Evolutionary conservation across 257 asterid species (phyloP).

Genomic region (Ehretia macrophylla): DNA sequence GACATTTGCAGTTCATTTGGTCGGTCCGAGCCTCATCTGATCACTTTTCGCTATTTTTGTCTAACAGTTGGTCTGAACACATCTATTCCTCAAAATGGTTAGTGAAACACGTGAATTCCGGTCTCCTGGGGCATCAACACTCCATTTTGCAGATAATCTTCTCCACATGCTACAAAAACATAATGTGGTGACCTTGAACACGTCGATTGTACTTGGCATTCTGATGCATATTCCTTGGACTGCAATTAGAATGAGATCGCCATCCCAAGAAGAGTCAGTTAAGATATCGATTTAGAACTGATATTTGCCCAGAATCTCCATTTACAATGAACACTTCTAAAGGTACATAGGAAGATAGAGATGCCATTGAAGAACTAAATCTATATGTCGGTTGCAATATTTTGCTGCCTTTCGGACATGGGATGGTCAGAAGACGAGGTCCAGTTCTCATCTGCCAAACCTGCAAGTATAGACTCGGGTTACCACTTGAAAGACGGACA

Average conservation of each 20-base stretch:
- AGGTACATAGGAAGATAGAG: slow-evolving; percentile 53
- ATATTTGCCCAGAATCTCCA: slow-evolving; percentile 93
- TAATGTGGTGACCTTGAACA: too few relatives aligned
- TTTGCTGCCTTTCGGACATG: slow-evolving; percentile 88
- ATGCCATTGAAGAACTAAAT: slow-evolving; percentile 48
- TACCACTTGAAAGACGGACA: neutral
- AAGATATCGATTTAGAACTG: slow-evolving; percentile 63
- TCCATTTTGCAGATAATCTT: too few relatives aligned
- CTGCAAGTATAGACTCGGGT: slow-evolving; percentile 32
- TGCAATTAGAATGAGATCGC: too few relatives aligned
- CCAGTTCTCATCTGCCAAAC: slow-evolving; percentile 99
- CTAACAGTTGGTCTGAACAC: too few relatives aligned
- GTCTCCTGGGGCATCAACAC: too few relatives aligned
- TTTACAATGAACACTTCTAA: slow-evolving; percentile 82
- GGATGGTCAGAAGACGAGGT: slow-evolving; percentile 75
- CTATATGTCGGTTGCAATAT: slow-evolving; percentile 85
- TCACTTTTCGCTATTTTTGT: too few relatives aligned
- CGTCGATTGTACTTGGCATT: too few relatives aligned
- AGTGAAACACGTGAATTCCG: too few relatives aligned
- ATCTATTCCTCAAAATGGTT: too few relatives aligned
- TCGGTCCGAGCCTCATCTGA: too few relatives aligned
- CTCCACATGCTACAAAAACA: neutral
- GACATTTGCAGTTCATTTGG: too few relatives aligned
- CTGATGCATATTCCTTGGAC: too few relatives aligned
- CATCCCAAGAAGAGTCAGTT: slow-evolving; percentile 20